Percentiles rank a stretch among this genome's conserved stretches.
phyloP scores from a whole-genome alignment of 352 stramenopile species.

The Pythium graminicola region DNA sequence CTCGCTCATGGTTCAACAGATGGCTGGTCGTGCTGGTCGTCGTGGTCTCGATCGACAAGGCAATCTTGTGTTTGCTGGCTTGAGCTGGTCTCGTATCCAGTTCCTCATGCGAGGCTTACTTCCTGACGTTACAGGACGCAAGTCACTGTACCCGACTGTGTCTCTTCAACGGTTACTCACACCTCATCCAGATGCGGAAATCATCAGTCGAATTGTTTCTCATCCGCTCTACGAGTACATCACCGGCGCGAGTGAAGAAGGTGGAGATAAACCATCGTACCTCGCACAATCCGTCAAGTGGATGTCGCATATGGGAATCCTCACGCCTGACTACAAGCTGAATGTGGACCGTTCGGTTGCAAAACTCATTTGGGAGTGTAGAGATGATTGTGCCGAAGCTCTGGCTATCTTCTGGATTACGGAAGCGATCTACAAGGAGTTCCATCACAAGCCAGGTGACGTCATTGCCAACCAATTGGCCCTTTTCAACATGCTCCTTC shows the following conservation, averaged over 20 bases:
- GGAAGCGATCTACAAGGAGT: conserved; percentile 70
- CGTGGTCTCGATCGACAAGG: conserved; percentile 97
- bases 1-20: conserved; percentile 98
- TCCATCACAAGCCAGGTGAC: conserved; percentile 81
- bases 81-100: conserved; percentile 94
- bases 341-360: conserved; percentile 66
- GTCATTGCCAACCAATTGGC: conserved; percentile 75
- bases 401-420: conserved; percentile 79
- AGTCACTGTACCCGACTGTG: conserved; percentile 91
- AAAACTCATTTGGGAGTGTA: conserved; percentile 79
- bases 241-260: conserved; percentile 20
- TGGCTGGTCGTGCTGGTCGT: conserved; percentile 96
- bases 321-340: conserved; percentile 68
- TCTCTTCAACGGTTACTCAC: conserved; percentile 89
- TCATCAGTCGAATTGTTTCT: conserved; percentile 82
- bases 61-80: conserved; percentile 95
- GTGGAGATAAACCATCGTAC: conserved; percentile 44
- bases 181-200: conserved; percentile 84
- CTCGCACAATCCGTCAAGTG: conserved; percentile 87
- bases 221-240: conserved; percentile 83
- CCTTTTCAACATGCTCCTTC: conserved; percentile 83
- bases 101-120: conserved; percentile 96
- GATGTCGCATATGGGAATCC: conserved; percentile 85
- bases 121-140: conserved; percentile 90
- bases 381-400: conserved; percentile 71